Evolutionary conservation across 108 stramenopile genomes (phyloP).

Genomic region (Aurantiochytrium sp.): DNA sequence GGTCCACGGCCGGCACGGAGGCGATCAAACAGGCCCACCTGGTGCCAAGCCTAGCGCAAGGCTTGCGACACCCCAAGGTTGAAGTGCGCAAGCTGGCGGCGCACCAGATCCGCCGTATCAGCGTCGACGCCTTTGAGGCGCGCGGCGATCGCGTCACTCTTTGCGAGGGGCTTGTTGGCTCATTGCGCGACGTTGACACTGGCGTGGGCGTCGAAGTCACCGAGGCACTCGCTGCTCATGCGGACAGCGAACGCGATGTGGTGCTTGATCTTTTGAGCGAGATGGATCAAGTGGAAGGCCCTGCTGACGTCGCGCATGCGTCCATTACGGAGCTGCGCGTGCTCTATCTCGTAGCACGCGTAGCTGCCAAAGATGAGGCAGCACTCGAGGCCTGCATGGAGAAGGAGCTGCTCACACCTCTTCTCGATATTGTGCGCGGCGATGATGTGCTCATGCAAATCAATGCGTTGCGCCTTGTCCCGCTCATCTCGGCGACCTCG

Average conservation of each 20-base stretch:
- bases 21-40: background rate
- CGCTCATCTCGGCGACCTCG: background rate
- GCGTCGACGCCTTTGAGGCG: background rate
- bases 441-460: background rate
- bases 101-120: background rate
- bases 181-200: background rate
- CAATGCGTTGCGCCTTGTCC: background rate
- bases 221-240: background rate
- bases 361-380: background rate
- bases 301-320: background rate
- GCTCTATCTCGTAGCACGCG: background rate
- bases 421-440: background rate
- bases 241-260: background rate
- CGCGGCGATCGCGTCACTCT: background rate
- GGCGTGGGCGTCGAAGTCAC: background rate
- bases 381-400: background rate
- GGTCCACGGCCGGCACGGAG: background rate
- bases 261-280: background rate
- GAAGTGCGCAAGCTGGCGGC: background rate
- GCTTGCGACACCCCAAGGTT: background rate
- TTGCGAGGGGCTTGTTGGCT: background rate
- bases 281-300: background rate
- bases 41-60: background rate
- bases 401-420: background rate
- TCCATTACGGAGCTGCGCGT: background rate